Base-by-base conservation (phyloP, 2,329 filamentous ascomycete species). In the Aspergillus melleus region DNA sequence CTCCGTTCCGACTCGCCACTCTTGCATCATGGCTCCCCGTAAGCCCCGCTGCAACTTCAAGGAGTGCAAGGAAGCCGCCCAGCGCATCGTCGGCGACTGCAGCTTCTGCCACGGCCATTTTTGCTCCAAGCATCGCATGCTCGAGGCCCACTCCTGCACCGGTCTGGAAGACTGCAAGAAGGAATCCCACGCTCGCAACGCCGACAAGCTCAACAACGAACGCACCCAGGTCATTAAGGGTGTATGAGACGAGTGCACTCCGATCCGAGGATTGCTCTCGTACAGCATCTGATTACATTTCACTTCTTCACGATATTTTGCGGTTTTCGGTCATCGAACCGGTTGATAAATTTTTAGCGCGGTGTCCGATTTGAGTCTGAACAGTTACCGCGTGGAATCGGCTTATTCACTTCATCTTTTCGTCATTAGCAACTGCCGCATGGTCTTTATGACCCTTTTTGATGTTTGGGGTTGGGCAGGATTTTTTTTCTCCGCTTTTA, bases 161-260 rank as follows among this genome's bases (percentile, higher is more conserved):
- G 92, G 92, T 46, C 83, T 99, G 59, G 95, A 98, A 82, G 91
- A 96, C 80, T 97, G 94, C 85, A 96, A 97, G 85, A 95, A 96
- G 83, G 92, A 96, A 77, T 94, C 91, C 52, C 92, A 96, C 79
- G 92, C 96, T 76, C 88, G 92, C 67, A 99, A 99, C 76, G 91
- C 92, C 61, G 90, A 92, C 66, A 93, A 96, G 80, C 83, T 99
- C 74, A 91, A 97, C 78, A 87, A 88, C 59, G 94, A 99, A 84
- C 86, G 94, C 73, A 99, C 95, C 51, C 90, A 94, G 65, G 92
- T 96, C 70, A 95, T 98, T 80, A 93, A 90, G 79, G 93, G 93
- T 63, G 89, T 96, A 76, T 96, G 85, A 72, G 36, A 19, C 26
- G 26, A 9, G 6, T 2, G 2, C 4, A n/a, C 19, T 14, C 32